Evolutionary conservation across 108 stramenopile genomes (phyloP).

Genomic region (Fistulifera solaris): DNA sequence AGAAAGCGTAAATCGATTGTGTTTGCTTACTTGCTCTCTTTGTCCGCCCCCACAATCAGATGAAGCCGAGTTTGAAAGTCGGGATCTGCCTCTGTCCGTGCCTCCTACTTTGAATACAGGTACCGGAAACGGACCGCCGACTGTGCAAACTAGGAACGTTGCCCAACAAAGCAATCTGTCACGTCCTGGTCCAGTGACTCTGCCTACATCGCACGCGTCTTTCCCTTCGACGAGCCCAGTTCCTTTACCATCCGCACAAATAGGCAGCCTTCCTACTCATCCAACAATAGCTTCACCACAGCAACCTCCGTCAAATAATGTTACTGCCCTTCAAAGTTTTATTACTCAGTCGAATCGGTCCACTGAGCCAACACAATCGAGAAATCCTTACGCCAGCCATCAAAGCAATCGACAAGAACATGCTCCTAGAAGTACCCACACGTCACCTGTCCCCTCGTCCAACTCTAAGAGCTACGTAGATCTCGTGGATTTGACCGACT

Average conservation of each 20-base stretch:
- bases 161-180: no score
- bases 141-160: no score
- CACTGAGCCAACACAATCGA: background rate
- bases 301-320: no score
- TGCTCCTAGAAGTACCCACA: background rate
- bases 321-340: no score
- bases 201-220: no score
- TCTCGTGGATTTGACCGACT: background rate
- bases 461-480: background rate
- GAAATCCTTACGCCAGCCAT: constrained; percentile 1
- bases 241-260: no score
- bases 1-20: background rate
- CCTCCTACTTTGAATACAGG: background rate
- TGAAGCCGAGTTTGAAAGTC: constrained; percentile 18
- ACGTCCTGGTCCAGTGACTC: no score
- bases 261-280: no score
- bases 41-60: background rate
- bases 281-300: no score
- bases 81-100: constrained; percentile 1
- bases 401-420: background rate
- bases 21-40: background rate
- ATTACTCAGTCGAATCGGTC: background rate
- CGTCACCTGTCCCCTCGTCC: background rate
- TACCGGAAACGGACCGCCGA: no score
- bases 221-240: no score